Evolutionary conservation across 2,329 filamentous ascomycete species (phyloP).

Genomic region (Mariannaea elegans): DNA sequence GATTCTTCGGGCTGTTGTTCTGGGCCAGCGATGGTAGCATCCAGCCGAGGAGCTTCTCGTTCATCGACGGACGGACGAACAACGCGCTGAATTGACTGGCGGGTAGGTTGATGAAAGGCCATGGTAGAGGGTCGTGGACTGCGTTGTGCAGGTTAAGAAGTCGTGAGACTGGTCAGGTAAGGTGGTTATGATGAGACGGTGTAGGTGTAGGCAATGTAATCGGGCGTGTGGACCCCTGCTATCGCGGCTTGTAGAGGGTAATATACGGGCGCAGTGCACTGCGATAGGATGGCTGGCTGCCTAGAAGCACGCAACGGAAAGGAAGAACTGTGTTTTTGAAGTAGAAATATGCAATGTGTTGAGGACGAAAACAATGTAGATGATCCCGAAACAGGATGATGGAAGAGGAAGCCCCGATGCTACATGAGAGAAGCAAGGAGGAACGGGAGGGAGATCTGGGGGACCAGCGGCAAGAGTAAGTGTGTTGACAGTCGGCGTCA

Average conservation of each 20-base stretch:
- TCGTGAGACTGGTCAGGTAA: constrained; percentile 34
- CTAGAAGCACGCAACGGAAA: constrained; percentile 1
- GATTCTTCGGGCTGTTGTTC: constrained; percentile 69
- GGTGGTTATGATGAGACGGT: constrained; percentile 36
- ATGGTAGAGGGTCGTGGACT: constrained; percentile 45
- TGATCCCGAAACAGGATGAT: constrained; percentile 11
- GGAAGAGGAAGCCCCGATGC: constrained; percentile 16
- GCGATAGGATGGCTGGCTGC: background rate
- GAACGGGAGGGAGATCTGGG: constrained; percentile 22
- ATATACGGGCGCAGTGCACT: constrained; percentile 16
- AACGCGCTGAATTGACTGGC: constrained; percentile 60
- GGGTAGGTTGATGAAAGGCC: constrained; percentile 69
- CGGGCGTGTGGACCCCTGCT: constrained; percentile 32
- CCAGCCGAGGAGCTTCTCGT: constrained; percentile 42
- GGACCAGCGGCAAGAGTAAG: constrained; percentile 15
- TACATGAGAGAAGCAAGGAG: constrained; percentile 24
- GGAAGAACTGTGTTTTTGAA: background rate
- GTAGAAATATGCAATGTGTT: background rate
- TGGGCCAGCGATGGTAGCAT: constrained; percentile 40
- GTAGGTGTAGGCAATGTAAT: constrained; percentile 25
- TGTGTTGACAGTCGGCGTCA: constrained; percentile 21
- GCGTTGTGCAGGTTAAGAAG: constrained; percentile 9
- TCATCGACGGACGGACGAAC: constrained; percentile 53
- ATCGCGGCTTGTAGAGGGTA: constrained; percentile 30
- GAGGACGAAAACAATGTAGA: constrained; percentile 10